Percentiles rank a stretch among this genome's conserved stretches.
Evolutionary conservation across 148 eudicot species (phyloP).

Genomic region (Nyssa sinensis): DNA sequence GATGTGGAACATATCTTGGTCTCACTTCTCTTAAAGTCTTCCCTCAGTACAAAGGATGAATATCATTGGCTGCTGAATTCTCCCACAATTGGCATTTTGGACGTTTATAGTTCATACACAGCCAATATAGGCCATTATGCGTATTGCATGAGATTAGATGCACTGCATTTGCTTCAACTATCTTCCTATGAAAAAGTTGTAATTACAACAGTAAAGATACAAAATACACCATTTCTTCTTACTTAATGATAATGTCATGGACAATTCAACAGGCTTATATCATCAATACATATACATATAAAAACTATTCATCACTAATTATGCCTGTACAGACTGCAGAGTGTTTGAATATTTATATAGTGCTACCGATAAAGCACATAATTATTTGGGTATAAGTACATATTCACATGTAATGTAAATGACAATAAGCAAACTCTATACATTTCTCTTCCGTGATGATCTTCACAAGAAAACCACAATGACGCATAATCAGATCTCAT

Average conservation of each 20-base stretch:
- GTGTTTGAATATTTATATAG: not conserved
- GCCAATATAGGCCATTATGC: not conserved
- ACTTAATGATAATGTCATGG: not conserved
- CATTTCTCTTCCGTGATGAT: not conserved
- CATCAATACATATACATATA: not conserved
- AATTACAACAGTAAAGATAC: not conserved
- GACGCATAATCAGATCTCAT: slow-evolving; percentile 4
- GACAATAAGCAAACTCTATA: not conserved
- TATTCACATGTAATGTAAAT: not conserved
- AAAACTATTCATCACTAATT: not conserved
- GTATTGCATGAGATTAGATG: not conserved
- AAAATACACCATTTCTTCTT: not conserved
- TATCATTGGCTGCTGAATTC: not conserved
- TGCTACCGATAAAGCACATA: not conserved
- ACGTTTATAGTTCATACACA: not conserved
- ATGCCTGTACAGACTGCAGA: not conserved
- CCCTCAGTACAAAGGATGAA: not conserved
- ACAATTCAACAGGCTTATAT: not conserved
- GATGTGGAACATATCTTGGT: too few species aligned
- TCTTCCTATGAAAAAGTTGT: too few species aligned
- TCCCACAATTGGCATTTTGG: slow-evolving; percentile 2
- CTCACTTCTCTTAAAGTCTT: not conserved
- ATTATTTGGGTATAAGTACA: not conserved
- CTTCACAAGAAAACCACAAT: not conserved
- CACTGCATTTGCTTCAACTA: not conserved